Conservation (phyloP, 2,329 filamentous ascomycete species). For the Bretziella fagacearum region DNA sequence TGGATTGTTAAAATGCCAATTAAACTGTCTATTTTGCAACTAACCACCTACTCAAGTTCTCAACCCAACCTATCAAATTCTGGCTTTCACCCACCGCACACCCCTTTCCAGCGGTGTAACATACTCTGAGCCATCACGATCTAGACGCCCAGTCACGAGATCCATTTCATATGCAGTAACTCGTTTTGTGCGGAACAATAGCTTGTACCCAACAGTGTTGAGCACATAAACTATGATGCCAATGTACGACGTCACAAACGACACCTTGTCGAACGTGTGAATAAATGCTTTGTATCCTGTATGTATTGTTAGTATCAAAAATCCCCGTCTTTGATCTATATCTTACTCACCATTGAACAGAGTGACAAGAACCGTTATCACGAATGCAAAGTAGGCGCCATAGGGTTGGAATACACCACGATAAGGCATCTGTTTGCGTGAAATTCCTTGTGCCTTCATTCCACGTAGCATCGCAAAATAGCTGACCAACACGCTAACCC, state of each 20-base stretch:
- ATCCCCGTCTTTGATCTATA: not conserved
- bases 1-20: no score
- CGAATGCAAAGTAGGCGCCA: conserved; percentile 23
- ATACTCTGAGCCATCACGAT: conserved; percentile 3
- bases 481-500: conserved; percentile 25
- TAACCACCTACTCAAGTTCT: no score
- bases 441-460: conserved; percentile 24
- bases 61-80: not conserved
- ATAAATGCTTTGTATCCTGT: conserved; percentile 6
- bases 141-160: conserved; percentile 1
- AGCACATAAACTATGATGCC: conserved; percentile 5
- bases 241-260: conserved; percentile 5
- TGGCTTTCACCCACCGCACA: conserved; percentile 1
- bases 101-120: conserved; percentile 2
- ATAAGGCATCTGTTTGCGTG: conserved; percentile 23
- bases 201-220: conserved; percentile 5
- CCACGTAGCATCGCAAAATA: conserved; percentile 25
- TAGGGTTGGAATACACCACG: conserved; percentile 24
- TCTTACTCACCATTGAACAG: conserved; percentile 37
- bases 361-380: conserved; percentile 30
- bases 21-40: no score
- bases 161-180: conserved; percentile 3
- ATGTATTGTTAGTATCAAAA: not conserved
- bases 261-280: conserved; percentile 2
- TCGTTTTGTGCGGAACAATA: not conserved